Evolutionary conservation across 2,329 filamentous ascomycete species (phyloP).

Genomic region (Fusarium coffeatum): DNA sequence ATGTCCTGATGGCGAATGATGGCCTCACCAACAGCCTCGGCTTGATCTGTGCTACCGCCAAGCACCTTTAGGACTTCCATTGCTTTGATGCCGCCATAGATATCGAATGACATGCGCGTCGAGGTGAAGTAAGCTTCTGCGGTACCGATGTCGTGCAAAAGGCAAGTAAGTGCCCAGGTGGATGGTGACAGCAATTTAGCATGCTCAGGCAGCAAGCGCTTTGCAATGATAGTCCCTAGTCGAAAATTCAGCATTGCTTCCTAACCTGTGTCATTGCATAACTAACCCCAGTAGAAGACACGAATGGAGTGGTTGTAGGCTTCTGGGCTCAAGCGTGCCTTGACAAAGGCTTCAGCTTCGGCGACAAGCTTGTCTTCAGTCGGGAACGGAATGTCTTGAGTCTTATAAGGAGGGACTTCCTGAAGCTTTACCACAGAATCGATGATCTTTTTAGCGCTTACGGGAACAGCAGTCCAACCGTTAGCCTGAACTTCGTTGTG

Average conservation of each 20-base stretch:
- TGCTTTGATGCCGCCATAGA: slow-evolving; percentile 12
- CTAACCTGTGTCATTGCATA: fast-evolving
- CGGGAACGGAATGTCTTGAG: slow-evolving; percentile 60
- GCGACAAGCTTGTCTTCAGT: slow-evolving; percentile 58
- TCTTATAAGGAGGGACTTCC: slow-evolving; percentile 42
- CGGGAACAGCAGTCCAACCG: slow-evolving; percentile 59
- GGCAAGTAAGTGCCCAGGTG: slow-evolving; percentile 68
- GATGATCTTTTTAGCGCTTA: slow-evolving; percentile 55
- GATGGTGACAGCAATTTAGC: slow-evolving; percentile 52
- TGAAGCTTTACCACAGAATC: slow-evolving; percentile 53
- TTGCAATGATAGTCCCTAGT: slow-evolving; percentile 56
- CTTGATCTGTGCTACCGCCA: slow-evolving; percentile 1
- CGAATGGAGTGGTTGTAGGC: slow-evolving; percentile 78
- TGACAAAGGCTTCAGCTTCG: slow-evolving; percentile 61
- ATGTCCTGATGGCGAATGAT: slow-evolving; percentile 16
- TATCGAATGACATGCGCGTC: slow-evolving; percentile 13
- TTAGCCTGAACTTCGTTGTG: slow-evolving; percentile 39
- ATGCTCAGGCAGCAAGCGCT: slow-evolving; percentile 57
- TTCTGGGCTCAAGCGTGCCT: slow-evolving; percentile 60
- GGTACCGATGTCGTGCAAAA: slow-evolving; percentile 72
- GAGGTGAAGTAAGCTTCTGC: slow-evolving; percentile 7
- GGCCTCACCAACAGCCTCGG: slow-evolving; percentile 13
- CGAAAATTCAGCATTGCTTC: background rate
- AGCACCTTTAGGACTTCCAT: slow-evolving; percentile 5
- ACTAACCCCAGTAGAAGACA: slow-evolving; percentile 69